A percentile compares a stretch with the other conserved stretches of the same genome.
Conservation (phyloP, 1,139 yeast species). For the Kodamaea alishanica region DNA sequence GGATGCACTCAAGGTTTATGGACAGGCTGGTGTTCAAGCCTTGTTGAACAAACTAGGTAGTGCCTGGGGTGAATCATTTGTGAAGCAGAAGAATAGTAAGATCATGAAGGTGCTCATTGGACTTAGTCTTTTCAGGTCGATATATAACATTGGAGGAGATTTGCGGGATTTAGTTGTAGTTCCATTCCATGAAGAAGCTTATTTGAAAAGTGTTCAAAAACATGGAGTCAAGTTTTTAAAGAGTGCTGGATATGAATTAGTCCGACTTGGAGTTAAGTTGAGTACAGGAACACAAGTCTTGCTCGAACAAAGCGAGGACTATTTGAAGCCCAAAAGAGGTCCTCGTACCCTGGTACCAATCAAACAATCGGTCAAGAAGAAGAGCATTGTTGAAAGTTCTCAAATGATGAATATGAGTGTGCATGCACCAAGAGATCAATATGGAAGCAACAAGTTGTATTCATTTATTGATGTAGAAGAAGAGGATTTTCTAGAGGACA, state of each 20-base stretch:
- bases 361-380: neutral
- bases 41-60: conserved; percentile 54
- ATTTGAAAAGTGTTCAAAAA: conserved; percentile 66
- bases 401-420: conserved; percentile 20
- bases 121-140: conserved; percentile 72
- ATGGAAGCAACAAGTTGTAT: conserved; percentile 25
- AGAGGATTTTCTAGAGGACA: conserved; percentile 25
- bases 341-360: neutral
- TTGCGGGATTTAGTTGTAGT: conserved; percentile 68
- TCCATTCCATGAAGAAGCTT: conserved; percentile 70
- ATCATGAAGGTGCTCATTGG: conserved; percentile 60
- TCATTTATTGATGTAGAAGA: conserved; percentile 30
- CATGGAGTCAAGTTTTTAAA: conserved; percentile 77
- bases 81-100: conserved; percentile 70
- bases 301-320: conserved; percentile 75
- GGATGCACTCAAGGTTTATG: conserved; percentile 62
- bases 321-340: conserved; percentile 23
- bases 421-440: conserved; percentile 19
- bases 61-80: conserved; percentile 85
- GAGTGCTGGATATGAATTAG: conserved; percentile 75
- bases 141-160: conserved; percentile 76
- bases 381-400: conserved; percentile 20
- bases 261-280: conserved; percentile 78
- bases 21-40: conserved; percentile 68
- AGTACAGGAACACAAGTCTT: conserved; percentile 88